Conservation (phyloP, 495 filamentous ascomycete species). For the Penicillium macrosclerotiorum region DNA sequence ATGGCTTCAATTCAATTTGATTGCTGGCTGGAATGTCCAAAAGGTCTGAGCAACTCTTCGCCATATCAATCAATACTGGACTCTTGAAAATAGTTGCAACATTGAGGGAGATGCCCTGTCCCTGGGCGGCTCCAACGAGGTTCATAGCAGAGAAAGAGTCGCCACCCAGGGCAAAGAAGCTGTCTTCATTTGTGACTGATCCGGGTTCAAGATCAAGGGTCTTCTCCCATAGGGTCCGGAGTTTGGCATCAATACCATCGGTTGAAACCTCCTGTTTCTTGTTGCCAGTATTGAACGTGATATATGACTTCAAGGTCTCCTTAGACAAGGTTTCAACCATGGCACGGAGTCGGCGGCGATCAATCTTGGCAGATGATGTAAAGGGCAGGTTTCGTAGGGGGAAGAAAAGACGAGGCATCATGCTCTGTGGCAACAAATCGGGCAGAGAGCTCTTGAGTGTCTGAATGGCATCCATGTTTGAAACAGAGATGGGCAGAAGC, state of each 20-base stretch:
- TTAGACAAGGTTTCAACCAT: slow-evolving; percentile 40
- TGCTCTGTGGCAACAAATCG: slow-evolving; percentile 47
- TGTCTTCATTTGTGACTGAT: slow-evolving; percentile 44
- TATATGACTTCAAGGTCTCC: slow-evolving; percentile 39
- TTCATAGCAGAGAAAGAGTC: slow-evolving; percentile 58
- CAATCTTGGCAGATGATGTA: slow-evolving; percentile 58
- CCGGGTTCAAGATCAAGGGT: slow-evolving; percentile 34
- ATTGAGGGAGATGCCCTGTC: slow-evolving; percentile 43
- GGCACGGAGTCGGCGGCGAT: slow-evolving; percentile 53
- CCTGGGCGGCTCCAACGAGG: slow-evolving; percentile 47
- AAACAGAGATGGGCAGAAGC: slow-evolving; percentile 33
- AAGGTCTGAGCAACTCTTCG: slow-evolving; percentile 25
- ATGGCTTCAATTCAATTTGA: slow-evolving; percentile 31
- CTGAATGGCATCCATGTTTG: slow-evolving; percentile 30
- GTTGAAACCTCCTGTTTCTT: slow-evolving; percentile 22
- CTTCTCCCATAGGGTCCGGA: slow-evolving; percentile 38
- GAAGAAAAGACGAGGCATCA: slow-evolving; percentile 63
- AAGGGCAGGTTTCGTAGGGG: slow-evolving; percentile 55
- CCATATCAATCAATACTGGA: slow-evolving; percentile 49
- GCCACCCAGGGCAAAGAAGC: slow-evolving; percentile 54
- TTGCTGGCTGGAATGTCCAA: slow-evolving; percentile 1
- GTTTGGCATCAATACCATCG: slow-evolving; percentile 30
- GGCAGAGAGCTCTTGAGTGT: slow-evolving; percentile 33
- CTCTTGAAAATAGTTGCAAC: slow-evolving; percentile 50
- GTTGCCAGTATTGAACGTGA: slow-evolving; percentile 29